Conservation (phyloP, 208 protist genomes). For the Entamoeba invadens region DNA sequence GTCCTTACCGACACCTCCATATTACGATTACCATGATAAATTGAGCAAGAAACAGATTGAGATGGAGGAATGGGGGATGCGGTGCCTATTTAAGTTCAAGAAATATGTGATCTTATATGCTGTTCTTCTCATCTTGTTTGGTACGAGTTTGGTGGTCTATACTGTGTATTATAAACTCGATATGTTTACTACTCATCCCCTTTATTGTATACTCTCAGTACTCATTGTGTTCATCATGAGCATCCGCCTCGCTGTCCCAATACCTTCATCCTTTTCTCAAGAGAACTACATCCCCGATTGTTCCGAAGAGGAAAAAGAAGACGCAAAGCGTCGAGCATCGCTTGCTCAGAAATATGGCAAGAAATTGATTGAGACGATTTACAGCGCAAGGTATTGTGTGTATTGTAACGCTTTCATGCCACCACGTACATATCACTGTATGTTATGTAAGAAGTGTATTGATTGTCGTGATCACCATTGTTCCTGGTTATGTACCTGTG, state of each 20-base stretch:
- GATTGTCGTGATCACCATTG: slow-evolving; percentile 49
- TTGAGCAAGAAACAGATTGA: background rate
- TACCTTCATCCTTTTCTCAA: background rate
- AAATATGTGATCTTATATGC: background rate
- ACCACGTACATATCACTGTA: slow-evolving; percentile 41
- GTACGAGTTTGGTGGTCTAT: background rate
- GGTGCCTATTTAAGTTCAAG: background rate
- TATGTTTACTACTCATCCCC: background rate
- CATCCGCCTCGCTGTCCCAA: background rate
- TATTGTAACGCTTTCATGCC: background rate
- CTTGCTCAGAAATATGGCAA: background rate
- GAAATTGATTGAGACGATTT: background rate
- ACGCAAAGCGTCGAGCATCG: background rate
- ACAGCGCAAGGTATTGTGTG: background rate
- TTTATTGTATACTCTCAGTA: background rate
- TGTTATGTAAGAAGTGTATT: slow-evolving; percentile 40
- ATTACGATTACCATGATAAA: background rate
- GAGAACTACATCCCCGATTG: background rate
- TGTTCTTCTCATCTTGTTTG: background rate
- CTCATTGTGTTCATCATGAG: background rate
- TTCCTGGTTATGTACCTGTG: slow-evolving; percentile 26
- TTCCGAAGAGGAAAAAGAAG: background rate
- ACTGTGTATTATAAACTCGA: background rate
- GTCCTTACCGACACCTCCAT: background rate
- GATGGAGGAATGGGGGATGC: background rate